Conservation (phyloP, 176 grass and related monocot genomes). For the Triticum turgidum region DNA sequence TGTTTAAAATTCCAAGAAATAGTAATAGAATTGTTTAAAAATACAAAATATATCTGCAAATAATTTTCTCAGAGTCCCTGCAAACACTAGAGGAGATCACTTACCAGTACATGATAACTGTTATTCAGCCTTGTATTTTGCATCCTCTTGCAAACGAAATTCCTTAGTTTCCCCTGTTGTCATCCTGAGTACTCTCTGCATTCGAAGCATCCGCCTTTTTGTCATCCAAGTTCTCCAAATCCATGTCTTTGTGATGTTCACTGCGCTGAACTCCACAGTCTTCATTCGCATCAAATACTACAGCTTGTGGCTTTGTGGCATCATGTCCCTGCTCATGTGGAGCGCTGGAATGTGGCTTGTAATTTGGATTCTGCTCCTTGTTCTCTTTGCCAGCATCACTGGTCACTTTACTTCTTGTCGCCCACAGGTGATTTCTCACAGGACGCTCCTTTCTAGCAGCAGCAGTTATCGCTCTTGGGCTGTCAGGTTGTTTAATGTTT, state of each 20-base stretch:
- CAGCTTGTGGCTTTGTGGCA: slow-evolving; percentile 17
- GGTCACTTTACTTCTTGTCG: slow-evolving; percentile 30
- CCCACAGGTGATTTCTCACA: slow-evolving; percentile 38
- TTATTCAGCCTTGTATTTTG: background rate
- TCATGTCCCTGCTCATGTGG: slow-evolving; percentile 1
- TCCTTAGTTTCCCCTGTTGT: slow-evolving; percentile 8
- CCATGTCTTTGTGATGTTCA: slow-evolving; percentile 13
- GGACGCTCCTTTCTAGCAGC: slow-evolving; percentile 28
- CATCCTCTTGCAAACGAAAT: slow-evolving; percentile 22
- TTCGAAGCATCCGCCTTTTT: background rate
- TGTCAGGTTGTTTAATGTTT: slow-evolving; percentile 26
- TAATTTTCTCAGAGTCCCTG: background rate
- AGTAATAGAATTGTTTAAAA: background rate
- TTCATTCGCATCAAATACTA: background rate
- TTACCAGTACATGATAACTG: slow-evolving; percentile 26
- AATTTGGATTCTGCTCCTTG: slow-evolving; percentile 40
- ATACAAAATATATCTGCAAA: background rate
- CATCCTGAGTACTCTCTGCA: background rate
- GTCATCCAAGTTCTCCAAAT: slow-evolving; percentile 2
- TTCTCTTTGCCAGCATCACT: slow-evolving; percentile 57
- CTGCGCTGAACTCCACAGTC: slow-evolving; percentile 22
- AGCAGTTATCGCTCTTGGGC: slow-evolving; percentile 20
- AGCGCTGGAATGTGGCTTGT: background rate
- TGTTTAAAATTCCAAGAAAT: background rate
- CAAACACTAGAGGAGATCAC: background rate